phyloP scores from a whole-genome alignment of 2,329 filamentous ascomycete genomes.

The Amesomyces nigricolor region DNA sequence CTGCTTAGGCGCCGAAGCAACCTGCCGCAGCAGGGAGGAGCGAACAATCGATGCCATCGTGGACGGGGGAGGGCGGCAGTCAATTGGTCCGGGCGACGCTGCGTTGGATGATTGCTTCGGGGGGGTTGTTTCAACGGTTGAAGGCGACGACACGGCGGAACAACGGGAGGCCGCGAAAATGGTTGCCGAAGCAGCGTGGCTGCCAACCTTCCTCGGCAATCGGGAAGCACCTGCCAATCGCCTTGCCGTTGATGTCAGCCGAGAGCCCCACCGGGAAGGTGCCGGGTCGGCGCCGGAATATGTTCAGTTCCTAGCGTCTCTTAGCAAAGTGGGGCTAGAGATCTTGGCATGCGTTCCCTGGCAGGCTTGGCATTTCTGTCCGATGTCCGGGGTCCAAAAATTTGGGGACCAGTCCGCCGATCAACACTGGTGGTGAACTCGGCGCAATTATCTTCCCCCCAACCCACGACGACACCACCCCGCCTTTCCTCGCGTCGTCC shows the following conservation, averaged over 20 bases:
- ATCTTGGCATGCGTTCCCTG: not conserved
- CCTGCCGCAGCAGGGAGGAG: constrained; percentile 51
- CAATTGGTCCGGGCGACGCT: constrained; percentile 21
- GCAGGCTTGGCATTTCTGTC: not conserved
- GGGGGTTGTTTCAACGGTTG: constrained; percentile 7
- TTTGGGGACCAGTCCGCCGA: not conserved
- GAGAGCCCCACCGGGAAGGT: constrained; percentile 15
- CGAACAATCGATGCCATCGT: constrained; percentile 54
- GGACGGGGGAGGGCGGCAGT: constrained; percentile 16
- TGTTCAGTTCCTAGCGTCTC: not conserved
- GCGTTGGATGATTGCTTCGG: constrained; percentile 17
- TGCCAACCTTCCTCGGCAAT: constrained; percentile 26
- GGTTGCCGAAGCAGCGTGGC: constrained; percentile 16
- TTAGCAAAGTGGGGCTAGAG: not conserved
- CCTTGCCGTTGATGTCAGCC: constrained; percentile 24
- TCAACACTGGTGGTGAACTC: not conserved
- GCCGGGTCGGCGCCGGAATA: constrained; percentile 12
- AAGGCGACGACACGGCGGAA: constrained; percentile 25
- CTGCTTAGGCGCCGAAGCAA: constrained; percentile 30
- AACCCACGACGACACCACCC: not conserved
- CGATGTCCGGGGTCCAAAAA: not conserved
- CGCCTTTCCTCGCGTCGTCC: not conserved
- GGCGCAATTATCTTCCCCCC: not conserved
- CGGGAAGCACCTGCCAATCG: constrained; percentile 24
- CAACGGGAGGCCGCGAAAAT: constrained; percentile 20